Evolutionary conservation across 2,329 filamentous ascomycete species (phyloP).

Genomic region (Neonectria sp.): DNA sequence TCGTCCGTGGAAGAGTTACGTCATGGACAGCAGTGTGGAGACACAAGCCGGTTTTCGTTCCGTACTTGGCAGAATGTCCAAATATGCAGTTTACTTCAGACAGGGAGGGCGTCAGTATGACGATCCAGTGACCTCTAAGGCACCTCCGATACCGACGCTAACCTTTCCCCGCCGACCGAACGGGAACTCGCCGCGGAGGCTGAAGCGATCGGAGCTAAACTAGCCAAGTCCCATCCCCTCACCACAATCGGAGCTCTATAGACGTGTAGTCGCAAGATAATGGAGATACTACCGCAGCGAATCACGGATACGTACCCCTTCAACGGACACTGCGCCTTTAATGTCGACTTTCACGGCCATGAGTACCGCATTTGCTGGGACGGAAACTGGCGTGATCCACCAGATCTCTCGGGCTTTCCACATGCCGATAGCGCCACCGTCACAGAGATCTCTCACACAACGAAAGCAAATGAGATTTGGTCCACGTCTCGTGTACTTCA

Average conservation of each 20-base stretch:
- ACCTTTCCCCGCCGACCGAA: background rate
- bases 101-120: constrained; percentile 39
- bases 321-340: no score
- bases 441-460: no score
- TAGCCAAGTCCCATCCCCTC: background rate
- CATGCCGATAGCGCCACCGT: no score
- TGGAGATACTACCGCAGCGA: no score
- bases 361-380: no score
- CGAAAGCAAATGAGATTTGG: no score
- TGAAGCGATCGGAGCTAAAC: background rate
- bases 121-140: constrained; percentile 24
- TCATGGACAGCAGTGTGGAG: constrained; percentile 28
- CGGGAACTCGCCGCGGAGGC: background rate
- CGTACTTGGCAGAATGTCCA: background rate
- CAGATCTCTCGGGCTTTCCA: no score
- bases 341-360: no score
- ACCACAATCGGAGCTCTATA: background rate
- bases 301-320: no score
- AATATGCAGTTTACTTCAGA: background rate
- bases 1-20: constrained; percentile 17
- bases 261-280: no score
- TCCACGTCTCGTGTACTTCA: no score
- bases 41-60: background rate
- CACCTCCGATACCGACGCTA: background rate
- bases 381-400: no score